Evolutionary conservation across 1,139 yeast species (phyloP), one percentile per base, ranked within the genome.

Genomic region (Kluyveromyces sp.): DNA sequence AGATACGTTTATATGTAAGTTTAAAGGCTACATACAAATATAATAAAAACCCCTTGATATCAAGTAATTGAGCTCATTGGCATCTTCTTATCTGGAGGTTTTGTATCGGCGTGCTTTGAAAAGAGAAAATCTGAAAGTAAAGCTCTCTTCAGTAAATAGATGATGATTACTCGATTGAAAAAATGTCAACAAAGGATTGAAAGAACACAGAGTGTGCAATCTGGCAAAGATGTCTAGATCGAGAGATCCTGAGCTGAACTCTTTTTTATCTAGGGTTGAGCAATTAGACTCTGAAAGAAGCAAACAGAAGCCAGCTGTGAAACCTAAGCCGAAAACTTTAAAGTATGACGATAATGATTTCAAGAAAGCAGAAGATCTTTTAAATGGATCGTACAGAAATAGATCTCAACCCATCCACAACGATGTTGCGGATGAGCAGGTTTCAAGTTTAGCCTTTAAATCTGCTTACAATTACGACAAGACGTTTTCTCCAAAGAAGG

Each of bases 401-500:
- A 7, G 31, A 34, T 15, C 21, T 15, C 21, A 15, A 15, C 21
- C 21, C 21, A 15, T 15, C 21, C 21, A 15, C 21, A 15, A 15
- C 21, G 21, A 15, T 15, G 21, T 15, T 15, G 21, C 21, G 21
- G 21, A 15, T 15, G 33, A 15, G 5, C 27, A 27, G n/a, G 41
- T 45, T 5, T 45, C 57, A 29, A 57, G 59, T 4, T 50, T 66
- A 40, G 59, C 60, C 0, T 66, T 60, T 42, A 58, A 57, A 45
- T 65, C 70, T 34, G 71, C 71, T 0, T 68, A 67, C 45, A 68
- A 65, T 46, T 68, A 63, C 50, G 70, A 68, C 33, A 62, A 59
- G 50, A 59, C 66, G 1, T 56, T 58, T 36, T 56, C 55, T 6
- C 58, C 61, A 5, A 51, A 48, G 45, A 48, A 48, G 28, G 37